Evolutionary conservation across 352 stramenopile genomes (phyloP).

Genomic region (Pythium coloratum): DNA sequence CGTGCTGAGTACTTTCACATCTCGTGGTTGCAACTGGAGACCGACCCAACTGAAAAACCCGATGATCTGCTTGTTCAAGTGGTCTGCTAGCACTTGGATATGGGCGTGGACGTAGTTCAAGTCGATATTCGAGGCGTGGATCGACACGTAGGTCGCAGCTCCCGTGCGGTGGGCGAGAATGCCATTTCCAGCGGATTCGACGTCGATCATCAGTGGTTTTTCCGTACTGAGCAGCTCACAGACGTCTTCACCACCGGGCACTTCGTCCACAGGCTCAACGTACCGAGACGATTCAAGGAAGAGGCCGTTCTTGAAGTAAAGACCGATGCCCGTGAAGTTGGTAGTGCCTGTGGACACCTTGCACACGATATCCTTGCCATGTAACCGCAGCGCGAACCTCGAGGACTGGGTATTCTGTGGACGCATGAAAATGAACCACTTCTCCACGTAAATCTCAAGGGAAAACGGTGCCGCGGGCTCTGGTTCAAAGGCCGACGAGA

Average conservation of each 20-base stretch:
- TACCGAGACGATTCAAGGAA: conserved; percentile 47
- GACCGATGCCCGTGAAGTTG: conserved; percentile 31
- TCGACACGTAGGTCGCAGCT: conserved; percentile 43
- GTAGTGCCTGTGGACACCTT: conserved; percentile 45
- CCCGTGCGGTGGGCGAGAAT: conserved; percentile 44
- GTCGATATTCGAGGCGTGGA: conserved; percentile 41
- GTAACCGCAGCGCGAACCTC: conserved; percentile 45
- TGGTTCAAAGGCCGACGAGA: neutral
- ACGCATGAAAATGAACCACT: conserved; percentile 63
- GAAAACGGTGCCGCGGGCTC: conserved; percentile 27
- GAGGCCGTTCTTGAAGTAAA: conserved; percentile 40
- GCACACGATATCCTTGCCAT: conserved; percentile 36
- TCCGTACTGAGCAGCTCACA: conserved; percentile 43
- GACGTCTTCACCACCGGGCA: conserved; percentile 33
- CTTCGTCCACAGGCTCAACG: conserved; percentile 8
- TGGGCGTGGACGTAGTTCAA: conserved; percentile 66
- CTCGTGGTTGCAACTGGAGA: conserved; percentile 42
- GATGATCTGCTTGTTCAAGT: conserved; percentile 60
- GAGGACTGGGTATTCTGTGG: conserved; percentile 39
- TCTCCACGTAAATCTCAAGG: conserved; percentile 44
- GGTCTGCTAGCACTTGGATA: conserved; percentile 43
- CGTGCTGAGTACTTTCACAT: conserved; percentile 32
- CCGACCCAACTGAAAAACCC: conserved; percentile 68
- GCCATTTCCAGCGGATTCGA: conserved; percentile 48
- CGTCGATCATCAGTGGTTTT: conserved; percentile 30